Evolutionary conservation across 2,329 filamentous ascomycete genomes (phyloP), one percentile per base, ranked within the genome.

Genomic region (Fusarium brevicatenulatum): DNA sequence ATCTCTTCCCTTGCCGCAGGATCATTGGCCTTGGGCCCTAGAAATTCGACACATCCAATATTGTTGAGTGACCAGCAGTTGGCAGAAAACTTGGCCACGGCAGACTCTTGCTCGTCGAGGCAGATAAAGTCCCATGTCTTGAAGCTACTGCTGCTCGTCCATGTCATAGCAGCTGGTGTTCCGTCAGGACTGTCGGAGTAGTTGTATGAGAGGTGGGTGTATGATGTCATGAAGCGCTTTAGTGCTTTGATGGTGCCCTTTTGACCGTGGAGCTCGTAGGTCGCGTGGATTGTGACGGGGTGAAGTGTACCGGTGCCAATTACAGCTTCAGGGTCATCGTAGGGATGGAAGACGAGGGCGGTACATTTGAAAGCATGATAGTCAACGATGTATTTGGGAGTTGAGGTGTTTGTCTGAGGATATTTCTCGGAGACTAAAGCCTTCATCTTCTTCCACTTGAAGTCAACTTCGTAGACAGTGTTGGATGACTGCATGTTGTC

Each of bases 41-140:
- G 49, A 39, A 76, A 76, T 18, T 75, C 70, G 18, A 76, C 62
- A 21, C 47, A 60, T 37, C 68, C 75, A 7, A 74, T 30, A 8
- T 75, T 74, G 28, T 59, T 67, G 5, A 68, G 25, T 12, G 66
- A 60, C 58, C 68, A 76, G 4, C 32, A 23, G 30, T 69, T 68
- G 7, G 74, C 66, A 0, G 70, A 66, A 53, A 76, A 77, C n/a
- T 52, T 73, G 21, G 75, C 75, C 3, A 77, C 75, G 5, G 75
- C 70, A 42, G 63, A 44, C 21, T 63, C 46, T 28, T 76, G 58
- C 44, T 73, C 72, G 12, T 75, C 72, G 7, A 73, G 55, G 11
- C 75, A 77, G 42, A 68, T 70, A 39, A 77, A 77, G 36, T 75
- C 66, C 75, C 75, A 77, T 10, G 56, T 72, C 66, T 72, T 76